Evolutionary conservation across 805 yeast genomes (phyloP), one percentile per base, ranked within the genome.

Genomic region (Pichia ethanolica): DNA sequence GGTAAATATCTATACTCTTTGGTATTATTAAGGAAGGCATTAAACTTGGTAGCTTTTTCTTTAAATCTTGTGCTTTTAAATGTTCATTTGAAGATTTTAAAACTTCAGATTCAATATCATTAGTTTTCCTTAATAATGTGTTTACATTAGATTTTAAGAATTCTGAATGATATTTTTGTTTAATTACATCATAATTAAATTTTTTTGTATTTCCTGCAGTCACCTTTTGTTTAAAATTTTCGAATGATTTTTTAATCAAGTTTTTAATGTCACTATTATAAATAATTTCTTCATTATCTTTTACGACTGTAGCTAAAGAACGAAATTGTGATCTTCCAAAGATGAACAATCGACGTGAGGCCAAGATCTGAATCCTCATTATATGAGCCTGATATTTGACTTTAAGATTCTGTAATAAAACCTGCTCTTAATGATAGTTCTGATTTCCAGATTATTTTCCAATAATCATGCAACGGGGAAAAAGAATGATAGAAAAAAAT

Each of bases 21-120:
- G 64, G 65, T 13, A 49, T 44, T 33, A 50, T 39, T 14, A 54
- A 12, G 7, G 51, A 44, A 3, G 45, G 34, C 38, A 54, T 27
- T 14, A 48, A 43, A 10, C 36, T 20, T 8, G 48, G 52, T 25
- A 35, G 13, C 3, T 20, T 14, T 36, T 44, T 33, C 26, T 50
- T 46, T 7, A 53, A 42, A 26, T 47, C 44, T 10, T 42, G 13
- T 36, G 12, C 6, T 3, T 42, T 28, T 5, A 49, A 8, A 37
- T 49, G 46, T 42, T 49, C 52, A 28, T 45, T 45, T 3, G 44
- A 35, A 12, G 13, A 10, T 9, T 35, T 36, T 30, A 49, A 41
- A 25, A 52, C 40, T 27, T 48, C 40, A 12, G 49, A 34, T 48
- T 56, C 53, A 25, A 50, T 37, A 6, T 33, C 43, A 9, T n/a